Conservation (phyloP, 768 basidiomycete genomes). For the Tubosaeta sp. region DNA sequence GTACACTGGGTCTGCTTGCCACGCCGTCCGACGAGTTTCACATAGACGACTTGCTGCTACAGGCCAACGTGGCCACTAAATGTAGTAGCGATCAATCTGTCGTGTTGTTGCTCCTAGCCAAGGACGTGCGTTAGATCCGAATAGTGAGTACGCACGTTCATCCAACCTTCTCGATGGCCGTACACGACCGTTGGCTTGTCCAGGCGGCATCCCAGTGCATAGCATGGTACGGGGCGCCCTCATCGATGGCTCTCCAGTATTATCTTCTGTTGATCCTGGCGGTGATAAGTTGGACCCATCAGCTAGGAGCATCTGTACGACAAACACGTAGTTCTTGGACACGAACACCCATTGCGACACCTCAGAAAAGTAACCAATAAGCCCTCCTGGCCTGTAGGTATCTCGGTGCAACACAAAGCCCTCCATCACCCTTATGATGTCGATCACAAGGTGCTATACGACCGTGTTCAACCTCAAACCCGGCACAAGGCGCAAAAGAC, state of each 20-base stretch:
- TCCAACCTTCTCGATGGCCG: not conserved
- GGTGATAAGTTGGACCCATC: slow-evolving; percentile 11
- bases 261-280: not conserved
- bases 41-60: not conserved
- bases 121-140: not conserved
- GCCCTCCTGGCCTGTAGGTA: slow-evolving; percentile 14
- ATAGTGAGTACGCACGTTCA: not conserved
- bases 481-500: not conserved
- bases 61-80: not conserved
- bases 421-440: slow-evolving; percentile 21
- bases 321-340: slow-evolving; percentile 21
- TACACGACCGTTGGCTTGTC: not conserved
- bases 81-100: not conserved
- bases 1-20: not conserved
- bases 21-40: not conserved
- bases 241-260: not conserved
- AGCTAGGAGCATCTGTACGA: slow-evolving; percentile 27
- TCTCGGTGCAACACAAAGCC: slow-evolving; percentile 25
- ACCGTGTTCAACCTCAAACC: not conserved
- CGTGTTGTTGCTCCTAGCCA: not conserved
- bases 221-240: not conserved
- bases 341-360: slow-evolving; percentile 27
- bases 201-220: not conserved
- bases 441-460: slow-evolving; percentile 23
- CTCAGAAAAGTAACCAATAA: slow-evolving; percentile 24